Evolutionary conservation across 2,329 filamentous ascomycete genomes (phyloP), one percentile per base, ranked within the genome.

Genomic region (Emergomyces pasteurianus): DNA sequence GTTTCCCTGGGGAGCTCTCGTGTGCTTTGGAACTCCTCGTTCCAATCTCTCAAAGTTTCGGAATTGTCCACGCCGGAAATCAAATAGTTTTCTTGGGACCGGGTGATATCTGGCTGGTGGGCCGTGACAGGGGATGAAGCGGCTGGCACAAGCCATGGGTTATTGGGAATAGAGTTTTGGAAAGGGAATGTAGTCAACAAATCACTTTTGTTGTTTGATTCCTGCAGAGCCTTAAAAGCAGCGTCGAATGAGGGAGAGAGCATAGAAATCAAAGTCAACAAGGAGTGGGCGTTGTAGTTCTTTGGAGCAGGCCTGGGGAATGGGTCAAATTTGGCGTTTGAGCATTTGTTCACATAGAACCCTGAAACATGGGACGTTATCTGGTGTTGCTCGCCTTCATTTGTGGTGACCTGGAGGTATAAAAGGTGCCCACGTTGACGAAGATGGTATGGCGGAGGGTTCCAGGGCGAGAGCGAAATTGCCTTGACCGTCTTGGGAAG

Each of bases 21-120:
- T 12, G 94, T 96, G 1, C 92, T 96, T 75, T 99, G 94, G 72
- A 99, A 95, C 72, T 99, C 94, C 74, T 99, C 94, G 69, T 99
- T 99, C 92, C 95, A 99, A 74, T 99, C 94, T 62, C 94, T 86
- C 64, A 99, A 80, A 4, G 91, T 96, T 71, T 99, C 94, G 0
- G 90, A 90, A 72, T 92, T 96, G 70, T 99, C 94, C 31, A 92
- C 86, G 36, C 95, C 95, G 23, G 89, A 84, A 63, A 97, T 86
- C 63, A 99, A 79, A 72, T 90, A 96, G 56, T 88, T 89, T 79
- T 99, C 94, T 76, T 99, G 94, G 26, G 92, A 89, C 60, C 95
- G 85, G 26, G 92, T 90, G 64, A 91, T 83, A 72, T 99, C 94
- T 28, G 92, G 74, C 69, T 87, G 83, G 73, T 99, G 94, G 61